Conservation (phyloP, 75 land plant genomes). For the Pinus taeda region DNA sequence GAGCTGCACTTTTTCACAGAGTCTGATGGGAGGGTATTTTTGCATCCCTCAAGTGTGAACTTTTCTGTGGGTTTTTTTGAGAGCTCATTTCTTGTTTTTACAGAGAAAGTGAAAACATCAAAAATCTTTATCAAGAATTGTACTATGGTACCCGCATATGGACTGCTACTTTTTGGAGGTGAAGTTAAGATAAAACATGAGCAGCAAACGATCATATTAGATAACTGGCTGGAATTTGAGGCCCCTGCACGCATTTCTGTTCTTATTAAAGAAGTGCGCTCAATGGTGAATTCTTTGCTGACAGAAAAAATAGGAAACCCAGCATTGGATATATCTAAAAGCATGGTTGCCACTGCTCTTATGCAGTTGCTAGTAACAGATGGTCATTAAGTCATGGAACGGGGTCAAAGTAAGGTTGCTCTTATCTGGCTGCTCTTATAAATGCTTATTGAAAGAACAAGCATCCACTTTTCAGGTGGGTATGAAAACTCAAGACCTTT, state of each 20-base stretch:
- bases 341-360: constrained; percentile 31
- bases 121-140: constrained; percentile 30
- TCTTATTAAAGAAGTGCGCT: constrained; percentile 32
- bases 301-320: constrained; percentile 26
- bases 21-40: constrained; percentile 32
- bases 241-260: constrained; percentile 43
- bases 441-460: constrained; percentile 2
- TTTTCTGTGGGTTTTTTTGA: constrained; percentile 23
- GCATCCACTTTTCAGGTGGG: neutral
- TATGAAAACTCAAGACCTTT: neutral
- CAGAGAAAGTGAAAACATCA: constrained; percentile 38
- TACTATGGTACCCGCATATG: constrained; percentile 37
- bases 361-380: constrained; percentile 24
- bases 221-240: constrained; percentile 37
- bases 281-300: constrained; percentile 22
- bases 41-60: constrained; percentile 41
- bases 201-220: constrained; percentile 24
- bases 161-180: constrained; percentile 33
- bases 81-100: constrained; percentile 31
- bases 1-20: constrained; percentile 33
- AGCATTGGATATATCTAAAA: constrained; percentile 22
- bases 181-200: constrained; percentile 27
- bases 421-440: neutral
- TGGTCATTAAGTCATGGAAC: constrained; percentile 19
- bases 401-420: neutral